Percentiles rank a stretch among this genome's conserved stretches.
Evolutionary conservation across 1,284 basidiomycete species (phyloP).

Genomic region (Ganoderma boninense): DNA sequence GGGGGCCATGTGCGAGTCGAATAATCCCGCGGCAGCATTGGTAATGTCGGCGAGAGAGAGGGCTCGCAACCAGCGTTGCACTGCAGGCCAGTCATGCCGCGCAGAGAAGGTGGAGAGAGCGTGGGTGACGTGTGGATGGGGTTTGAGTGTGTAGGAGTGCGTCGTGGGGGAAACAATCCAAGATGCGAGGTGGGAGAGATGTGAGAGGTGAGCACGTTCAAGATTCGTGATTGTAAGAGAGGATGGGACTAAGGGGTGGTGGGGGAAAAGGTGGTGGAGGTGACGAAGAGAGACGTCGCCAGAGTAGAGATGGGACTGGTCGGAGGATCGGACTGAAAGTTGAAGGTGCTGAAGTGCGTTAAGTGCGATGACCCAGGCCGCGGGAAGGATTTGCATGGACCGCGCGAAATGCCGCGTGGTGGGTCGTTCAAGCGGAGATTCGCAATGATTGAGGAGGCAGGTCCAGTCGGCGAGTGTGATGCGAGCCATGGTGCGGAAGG

Average conservation of each 20-base stretch:
- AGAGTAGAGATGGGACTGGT: background rate
- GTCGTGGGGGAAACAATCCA: background rate
- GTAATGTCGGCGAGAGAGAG: background rate
- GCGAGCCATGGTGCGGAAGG: background rate
- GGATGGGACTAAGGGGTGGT: background rate
- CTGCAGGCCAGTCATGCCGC: background rate
- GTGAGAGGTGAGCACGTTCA: background rate
- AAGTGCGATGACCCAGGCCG: background rate
- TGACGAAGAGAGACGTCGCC: slow-evolving; percentile 36
- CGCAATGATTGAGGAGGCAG: background rate
- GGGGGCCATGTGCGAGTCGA: too few species aligned
- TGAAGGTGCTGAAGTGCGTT: background rate
- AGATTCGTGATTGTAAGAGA: background rate
- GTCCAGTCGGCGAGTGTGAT: background rate
- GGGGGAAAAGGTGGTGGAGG: background rate
- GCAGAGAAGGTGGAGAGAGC: background rate
- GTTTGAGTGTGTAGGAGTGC: too few species aligned
- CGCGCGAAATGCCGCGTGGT: background rate
- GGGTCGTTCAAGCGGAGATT: background rate
- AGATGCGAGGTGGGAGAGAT: background rate
- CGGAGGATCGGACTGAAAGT: background rate
- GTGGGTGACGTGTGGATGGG: background rate
- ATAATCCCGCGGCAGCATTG: too few species aligned
- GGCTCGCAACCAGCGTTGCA: background rate
- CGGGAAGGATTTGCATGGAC: background rate